Conservation (phyloP, 495 filamentous ascomycete species). For the Aspergillus campestris region DNA sequence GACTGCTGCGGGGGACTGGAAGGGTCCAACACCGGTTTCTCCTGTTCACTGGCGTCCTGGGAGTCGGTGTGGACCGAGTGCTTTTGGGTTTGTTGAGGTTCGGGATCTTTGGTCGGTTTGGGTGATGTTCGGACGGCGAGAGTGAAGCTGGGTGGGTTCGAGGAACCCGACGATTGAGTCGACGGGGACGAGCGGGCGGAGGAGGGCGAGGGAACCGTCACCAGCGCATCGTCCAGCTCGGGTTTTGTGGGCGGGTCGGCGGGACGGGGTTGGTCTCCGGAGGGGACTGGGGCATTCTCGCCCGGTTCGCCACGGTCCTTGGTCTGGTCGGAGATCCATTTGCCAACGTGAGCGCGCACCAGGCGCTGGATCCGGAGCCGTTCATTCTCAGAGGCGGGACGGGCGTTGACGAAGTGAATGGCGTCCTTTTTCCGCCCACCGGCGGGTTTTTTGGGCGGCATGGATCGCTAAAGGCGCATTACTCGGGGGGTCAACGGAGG, state of each 20-base stretch:
- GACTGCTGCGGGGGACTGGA: constrained; percentile 5
- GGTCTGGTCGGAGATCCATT: constrained; percentile 36
- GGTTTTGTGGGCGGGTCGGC: background rate
- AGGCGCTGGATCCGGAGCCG: constrained; percentile 21
- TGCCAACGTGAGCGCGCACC: constrained; percentile 34
- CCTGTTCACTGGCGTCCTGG: too few relatives aligned
- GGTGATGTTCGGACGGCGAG: background rate
- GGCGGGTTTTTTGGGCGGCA: constrained; percentile 21
- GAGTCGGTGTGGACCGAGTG: too few relatives aligned
- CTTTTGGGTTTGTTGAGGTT: background rate
- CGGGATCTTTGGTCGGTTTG: background rate
- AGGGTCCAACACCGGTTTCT: too few relatives aligned
- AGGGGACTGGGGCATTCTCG: background rate
- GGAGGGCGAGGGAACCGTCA: background rate
- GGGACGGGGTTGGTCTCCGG: background rate
- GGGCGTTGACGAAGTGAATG: constrained; percentile 35
- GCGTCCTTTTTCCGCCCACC: constrained; percentile 17
- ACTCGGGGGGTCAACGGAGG: constrained; percentile 6
- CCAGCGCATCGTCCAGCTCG: constrained; percentile 2
- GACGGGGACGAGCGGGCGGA: constrained; percentile 3
- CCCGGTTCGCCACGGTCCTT: constrained; percentile 19
- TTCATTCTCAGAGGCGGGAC: constrained; percentile 28
- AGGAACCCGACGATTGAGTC: constrained; percentile 2
- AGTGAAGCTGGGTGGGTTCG: constrained; percentile 5
- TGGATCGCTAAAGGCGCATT: constrained; percentile 3